Base-by-base conservation (phyloP, 2,329 filamentous ascomycete genomes). In the Colletotrichum sp. region DNA sequence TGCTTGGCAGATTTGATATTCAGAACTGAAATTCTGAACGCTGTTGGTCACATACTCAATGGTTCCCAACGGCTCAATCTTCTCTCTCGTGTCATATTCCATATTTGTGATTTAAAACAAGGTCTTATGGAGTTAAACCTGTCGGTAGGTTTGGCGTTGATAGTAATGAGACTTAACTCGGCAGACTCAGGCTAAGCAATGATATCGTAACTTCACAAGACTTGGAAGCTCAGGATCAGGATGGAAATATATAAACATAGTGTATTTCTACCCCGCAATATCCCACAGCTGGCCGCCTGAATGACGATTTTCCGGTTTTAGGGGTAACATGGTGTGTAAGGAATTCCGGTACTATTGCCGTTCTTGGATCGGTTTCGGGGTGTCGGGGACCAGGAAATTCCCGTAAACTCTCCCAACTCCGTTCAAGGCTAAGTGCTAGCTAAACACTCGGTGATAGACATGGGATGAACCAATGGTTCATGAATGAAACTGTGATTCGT, bases 111-210 rank as follows among this genome's bases (percentile, higher is more conserved):
- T n/a, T 36, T 0, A 9, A 32, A 24, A 6, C 5, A 9, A 21
- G 18, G 1, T 61, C 58, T 36, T 6, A 0, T 32, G 0, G 5
- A 52, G 2, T 52, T 48, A 0, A 2, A 21, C 1, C 10, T 52
- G 2, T 0, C 13, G 43, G 43, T 52, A 13, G 43, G n/a, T 48
- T 21, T 52, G 43, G 0, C n/a, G 18, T 13, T 21, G 10, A 21
- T 13, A 7, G n/a, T 52, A 13, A 4, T 13, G 4, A 21, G 10
- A 52, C 10, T 10, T 7, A 4, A 52, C 3, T 52, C n/a, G 0
- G n/a, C 10, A 21, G 6, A 52, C 43, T 21, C n/a, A 52, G 43
- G n/a, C 10, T 48, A 3, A 13, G 4, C 5, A 5, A 48, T 21
- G 13, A 7, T 2, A 0, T 48, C 6, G 43, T 12, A 21, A 2